Evolutionary conservation across 2,329 filamentous ascomycete genomes (phyloP).

Genomic region (Byssoonygena ceratinophila): DNA sequence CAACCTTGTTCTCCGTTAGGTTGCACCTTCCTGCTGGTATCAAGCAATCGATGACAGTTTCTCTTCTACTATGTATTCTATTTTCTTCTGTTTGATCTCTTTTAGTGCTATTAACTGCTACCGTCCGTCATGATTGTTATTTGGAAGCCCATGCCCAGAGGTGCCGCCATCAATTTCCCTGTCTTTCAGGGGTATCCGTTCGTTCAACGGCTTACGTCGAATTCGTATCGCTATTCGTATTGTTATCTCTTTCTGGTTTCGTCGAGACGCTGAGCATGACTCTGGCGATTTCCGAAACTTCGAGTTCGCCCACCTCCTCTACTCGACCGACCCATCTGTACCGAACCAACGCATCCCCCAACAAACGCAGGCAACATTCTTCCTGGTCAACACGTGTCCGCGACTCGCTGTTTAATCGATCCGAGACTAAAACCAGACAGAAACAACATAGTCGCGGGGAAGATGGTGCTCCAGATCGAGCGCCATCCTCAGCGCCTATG

Average conservation of each 20-base stretch:
- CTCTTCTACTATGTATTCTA: neutral
- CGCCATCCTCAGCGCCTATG: neutral
- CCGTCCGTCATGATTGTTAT: no score
- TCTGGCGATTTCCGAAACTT: neutral
- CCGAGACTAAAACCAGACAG: neutral
- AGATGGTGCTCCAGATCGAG: neutral
- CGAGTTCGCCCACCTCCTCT: conserved; percentile 11
- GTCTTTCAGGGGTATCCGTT: neutral
- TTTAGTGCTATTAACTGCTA: no score
- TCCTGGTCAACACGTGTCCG: conserved; percentile 16
- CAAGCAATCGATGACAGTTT: no score
- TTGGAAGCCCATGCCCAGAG: no score
- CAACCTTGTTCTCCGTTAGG: no score
- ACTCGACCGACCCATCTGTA: conserved; percentile 10
- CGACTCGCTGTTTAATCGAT: conserved; percentile 8
- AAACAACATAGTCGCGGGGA: neutral
- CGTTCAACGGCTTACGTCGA: neutral
- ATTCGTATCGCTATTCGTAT: neutral
- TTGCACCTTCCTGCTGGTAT: no score
- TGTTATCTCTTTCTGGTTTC: neutral
- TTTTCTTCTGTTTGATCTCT: no score
- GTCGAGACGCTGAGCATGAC: conserved; percentile 10
- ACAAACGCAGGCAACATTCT: conserved; percentile 10
- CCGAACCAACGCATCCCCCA: no score
- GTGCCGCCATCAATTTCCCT: neutral